Base-by-base conservation (phyloP, 139 green algal genomes). In the Asterochloris sp. region DNA sequence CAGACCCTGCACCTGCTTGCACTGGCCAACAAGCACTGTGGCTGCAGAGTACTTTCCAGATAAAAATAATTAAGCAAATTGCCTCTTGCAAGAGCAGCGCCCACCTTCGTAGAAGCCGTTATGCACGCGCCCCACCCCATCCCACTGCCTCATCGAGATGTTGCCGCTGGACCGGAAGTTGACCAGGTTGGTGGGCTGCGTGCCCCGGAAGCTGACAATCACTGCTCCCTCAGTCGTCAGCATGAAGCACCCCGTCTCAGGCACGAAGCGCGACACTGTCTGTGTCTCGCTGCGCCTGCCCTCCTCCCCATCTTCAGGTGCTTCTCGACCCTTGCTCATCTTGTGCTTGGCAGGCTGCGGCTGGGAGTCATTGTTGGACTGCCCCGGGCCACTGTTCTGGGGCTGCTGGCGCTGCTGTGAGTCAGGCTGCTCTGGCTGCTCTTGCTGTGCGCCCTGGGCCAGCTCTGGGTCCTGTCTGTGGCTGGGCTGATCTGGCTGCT, bases 111-210 rank as follows among this genome's bases (percentile, higher is more conserved):
- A 84, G 74, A 87, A 87, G 47, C 84, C 84, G 66, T 82, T 75
- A 67, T 87, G 84, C 60, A 87, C 79, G 21, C 84, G 24, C 27
- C 81, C 81, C 75, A 85, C 67, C 13, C 66, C 63, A 13, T 76
- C 76, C 24, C 62, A 67, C 29, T 73, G 75, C 28, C 27, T 82
- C 82, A 84, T 80, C 62, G 54, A 71, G 82, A 85, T 85, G 15
- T 64, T 82, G 17, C 79, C 83, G 28, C 60, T 73, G 27, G 83
- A 83, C 26, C 83, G 73, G 38, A 86, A 61, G 27, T 87, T 84
- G 78, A 87, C 82, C 47, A 87, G 84, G 84, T 87, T 87, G 71
- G 74, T 82, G 23, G 84, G 79, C 67, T 87, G 74, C 9, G 74
- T 83, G 11, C 84, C 83, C 24, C 83, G 79, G 83, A 86, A 86